These are phyloP conservation scores for Candida glucosophila DNA, from an alignment of 1,139 yeast genomes.

Conservation along the genomic window DNA sequence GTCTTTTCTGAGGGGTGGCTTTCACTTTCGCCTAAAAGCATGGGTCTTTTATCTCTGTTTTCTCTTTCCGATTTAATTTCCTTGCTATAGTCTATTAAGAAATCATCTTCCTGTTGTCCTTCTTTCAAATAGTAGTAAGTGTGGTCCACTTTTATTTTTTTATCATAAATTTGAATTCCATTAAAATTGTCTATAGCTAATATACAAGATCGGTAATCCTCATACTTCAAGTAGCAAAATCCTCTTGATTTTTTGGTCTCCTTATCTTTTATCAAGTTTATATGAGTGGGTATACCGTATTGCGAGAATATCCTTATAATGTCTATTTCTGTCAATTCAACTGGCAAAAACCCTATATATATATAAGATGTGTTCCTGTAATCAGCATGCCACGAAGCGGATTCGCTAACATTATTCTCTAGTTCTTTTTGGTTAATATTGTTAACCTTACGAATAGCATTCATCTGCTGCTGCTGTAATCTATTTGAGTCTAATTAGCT, in stretches of 20 bases:
- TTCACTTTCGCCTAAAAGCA: conserved; percentile 3
- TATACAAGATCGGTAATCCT: conserved; percentile 71
- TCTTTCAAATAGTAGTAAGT: conserved; percentile 52
- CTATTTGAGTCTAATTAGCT: neutral
- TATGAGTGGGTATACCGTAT: conserved; percentile 78
- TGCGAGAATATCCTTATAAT: conserved; percentile 76
- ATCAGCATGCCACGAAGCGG: conserved; percentile 87
- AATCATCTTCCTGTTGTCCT: conserved; percentile 41
- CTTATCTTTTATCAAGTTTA: conserved; percentile 62
- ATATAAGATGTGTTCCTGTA: conserved; percentile 56
- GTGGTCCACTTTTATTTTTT: conserved; percentile 66
- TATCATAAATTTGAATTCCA: conserved; percentile 57
- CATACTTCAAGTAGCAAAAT: conserved; percentile 77
- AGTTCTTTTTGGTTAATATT: conserved; percentile 63
- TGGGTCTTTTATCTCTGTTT: conserved; percentile 1
- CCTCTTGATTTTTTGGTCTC: conserved; percentile 66
- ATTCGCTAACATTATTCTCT: conserved; percentile 44
- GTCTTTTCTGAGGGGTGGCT: conserved; percentile 7
- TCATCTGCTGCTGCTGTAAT: conserved; percentile 18
- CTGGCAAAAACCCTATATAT: conserved; percentile 66
- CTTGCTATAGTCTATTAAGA: conserved; percentile 20
- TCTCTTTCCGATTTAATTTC: conserved; percentile 2
- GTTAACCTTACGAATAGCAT: conserved; percentile 42
- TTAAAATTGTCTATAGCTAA: conserved; percentile 86
- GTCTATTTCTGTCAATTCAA: conserved; percentile 63